Conservation (phyloP, 1,284 basidiomycete species). For the Laetiporus sulphureus region DNA sequence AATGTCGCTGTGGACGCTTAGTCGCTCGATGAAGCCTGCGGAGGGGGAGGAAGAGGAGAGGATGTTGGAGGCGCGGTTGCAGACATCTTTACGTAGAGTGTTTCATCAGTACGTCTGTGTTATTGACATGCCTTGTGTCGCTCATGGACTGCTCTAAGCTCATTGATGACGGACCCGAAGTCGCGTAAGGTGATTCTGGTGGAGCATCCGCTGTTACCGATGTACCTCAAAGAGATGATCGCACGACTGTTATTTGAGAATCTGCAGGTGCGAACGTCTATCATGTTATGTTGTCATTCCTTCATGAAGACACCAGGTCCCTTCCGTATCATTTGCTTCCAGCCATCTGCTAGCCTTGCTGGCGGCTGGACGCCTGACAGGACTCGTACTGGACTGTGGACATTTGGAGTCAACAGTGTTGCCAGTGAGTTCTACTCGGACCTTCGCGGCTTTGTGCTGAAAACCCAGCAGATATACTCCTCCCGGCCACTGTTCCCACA, state of each 20-base stretch:
- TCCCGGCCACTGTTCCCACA: constrained; percentile 81
- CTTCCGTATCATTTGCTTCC: constrained; percentile 88
- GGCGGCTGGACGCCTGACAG: constrained; percentile 83
- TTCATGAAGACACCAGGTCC: constrained; percentile 49
- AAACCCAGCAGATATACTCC: constrained; percentile 66
- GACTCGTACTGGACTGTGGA: constrained; percentile 89
- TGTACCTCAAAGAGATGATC: constrained; percentile 83
- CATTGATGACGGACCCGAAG: constrained; percentile 89
- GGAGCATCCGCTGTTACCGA: constrained; percentile 84
- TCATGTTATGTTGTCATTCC: neutral
- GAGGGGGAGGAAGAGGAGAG: constrained; percentile 67
- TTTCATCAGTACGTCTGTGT: constrained; percentile 72
- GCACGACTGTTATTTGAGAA: constrained; percentile 88
- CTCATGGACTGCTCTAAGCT: constrained; percentile 41
- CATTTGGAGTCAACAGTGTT: constrained; percentile 85
- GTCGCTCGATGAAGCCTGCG: constrained; percentile 43
- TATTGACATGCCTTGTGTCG: constrained; percentile 2
- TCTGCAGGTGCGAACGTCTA: constrained; percentile 55
- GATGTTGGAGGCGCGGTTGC: constrained; percentile 62
- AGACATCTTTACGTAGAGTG: constrained; percentile 64
- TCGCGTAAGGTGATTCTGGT: constrained; percentile 89
- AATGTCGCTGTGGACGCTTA: constrained; percentile 52
- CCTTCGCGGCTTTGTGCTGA: neutral
- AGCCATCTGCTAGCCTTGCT: constrained; percentile 82
- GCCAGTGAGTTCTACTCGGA: constrained; percentile 53